Evolutionary conservation across 352 stramenopile genomes (phyloP), one percentile per base, ranked within the genome.

Genomic region (Blastocystis sp.): DNA sequence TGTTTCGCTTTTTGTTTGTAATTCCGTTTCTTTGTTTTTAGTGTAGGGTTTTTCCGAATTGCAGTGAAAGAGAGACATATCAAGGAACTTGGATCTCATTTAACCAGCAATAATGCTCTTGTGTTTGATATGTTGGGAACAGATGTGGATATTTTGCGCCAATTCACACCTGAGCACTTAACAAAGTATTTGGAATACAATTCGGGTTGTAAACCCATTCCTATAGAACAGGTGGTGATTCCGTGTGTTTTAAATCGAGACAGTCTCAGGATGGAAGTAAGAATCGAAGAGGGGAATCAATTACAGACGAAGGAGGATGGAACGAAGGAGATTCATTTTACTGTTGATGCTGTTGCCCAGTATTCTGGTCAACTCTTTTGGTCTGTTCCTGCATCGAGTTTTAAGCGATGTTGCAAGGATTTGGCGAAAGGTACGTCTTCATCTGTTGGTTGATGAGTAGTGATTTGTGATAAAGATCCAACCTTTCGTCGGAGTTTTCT

Each of bases 101-200:
- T 83, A 3, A 37, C 51, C 11, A 83, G 46, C 32, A 83, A 83
- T 56, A 83, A 83, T 83, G 71, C 71, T 9, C 16, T 83, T 51
- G 71, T 83, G 6, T 83, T 83, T 65, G 71, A 83, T 14, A 65
- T 54, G 19, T 49, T 83, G 27, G 71, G 71, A 42, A 83, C 49
- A 11, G 71, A 83, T 67, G 71, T 83, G 14, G 71, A 83, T 43
- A 63, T 83, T 27, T n/a, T 83, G 51, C 24, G 51, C 1, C 71
- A 83, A 56, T 83, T 83, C 29, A 83, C 71, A 4, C 43, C 71
- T 21, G 71, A 83, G 27, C 71, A 83, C 35, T 32, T 83, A n/a
- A 83, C 66, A 32, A 83, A 83, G 54, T 83, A 67, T 56, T 39
- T 83, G 24, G 71, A 83, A 29, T 83, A 83, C 46, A 83, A 83